Percentiles rank a stretch among this genome's conserved stretches.
phyloP scores from a whole-genome alignment of 1,284 basidiomycete species.

The Puccinia horiana region DNA sequence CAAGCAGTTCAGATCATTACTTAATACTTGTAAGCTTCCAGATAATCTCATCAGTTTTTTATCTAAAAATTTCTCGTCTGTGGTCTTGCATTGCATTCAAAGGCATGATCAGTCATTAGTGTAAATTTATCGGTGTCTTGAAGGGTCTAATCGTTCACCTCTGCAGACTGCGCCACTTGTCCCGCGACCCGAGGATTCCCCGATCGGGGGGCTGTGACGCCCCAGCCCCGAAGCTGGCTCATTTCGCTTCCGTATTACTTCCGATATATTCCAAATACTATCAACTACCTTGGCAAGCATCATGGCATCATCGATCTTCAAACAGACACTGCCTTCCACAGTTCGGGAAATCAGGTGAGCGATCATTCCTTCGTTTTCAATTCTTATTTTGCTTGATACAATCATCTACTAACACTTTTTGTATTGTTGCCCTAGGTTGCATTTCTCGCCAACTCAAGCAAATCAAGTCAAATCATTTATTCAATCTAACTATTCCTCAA shows the following conservation, averaged over 20 bases:
- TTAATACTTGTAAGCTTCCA: too few relatives aligned
- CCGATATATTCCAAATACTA: background rate
- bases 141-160: too few relatives aligned
- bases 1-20: too few relatives aligned
- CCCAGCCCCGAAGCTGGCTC: background rate
- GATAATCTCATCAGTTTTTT: too few relatives aligned
- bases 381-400: background rate
- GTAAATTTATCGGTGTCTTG: too few relatives aligned
- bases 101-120: too few relatives aligned
- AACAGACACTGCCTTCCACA: slow-evolving; percentile 11
- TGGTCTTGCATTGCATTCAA: too few relatives aligned
- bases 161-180: too few relatives aligned
- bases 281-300: background rate
- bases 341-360: slow-evolving; percentile 26
- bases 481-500: slow-evolving; percentile 3
- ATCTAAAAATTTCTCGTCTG: too few relatives aligned
- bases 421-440: background rate
- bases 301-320: slow-evolving; percentile 23
- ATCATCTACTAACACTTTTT: background rate
- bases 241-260: background rate
- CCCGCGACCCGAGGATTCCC: too few relatives aligned
- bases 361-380: background rate
- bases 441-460: slow-evolving; percentile 14
- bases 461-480: slow-evolving; percentile 23
- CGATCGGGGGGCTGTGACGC: background rate